Conservation (phyloP, 345 rosid genomes). For the Rubroshorea leprosula region DNA sequence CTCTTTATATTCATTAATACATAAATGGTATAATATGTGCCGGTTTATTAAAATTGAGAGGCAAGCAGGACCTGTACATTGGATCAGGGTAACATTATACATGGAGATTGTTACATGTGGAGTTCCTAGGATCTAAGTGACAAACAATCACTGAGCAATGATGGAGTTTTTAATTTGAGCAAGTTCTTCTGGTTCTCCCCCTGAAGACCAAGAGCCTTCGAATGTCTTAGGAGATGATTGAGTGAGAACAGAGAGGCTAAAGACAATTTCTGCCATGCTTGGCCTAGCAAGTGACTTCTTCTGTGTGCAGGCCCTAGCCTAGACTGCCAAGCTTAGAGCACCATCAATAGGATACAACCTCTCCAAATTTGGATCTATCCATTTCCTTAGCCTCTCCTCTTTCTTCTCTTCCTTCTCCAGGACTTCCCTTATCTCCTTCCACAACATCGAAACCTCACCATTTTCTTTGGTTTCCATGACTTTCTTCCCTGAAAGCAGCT, state of each 20-base stretch:
- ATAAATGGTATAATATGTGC: too few species aligned
- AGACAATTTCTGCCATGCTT: slow-evolving; percentile 57
- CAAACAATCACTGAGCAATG: slow-evolving; percentile 34
- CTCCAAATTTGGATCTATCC: slow-evolving; percentile 57
- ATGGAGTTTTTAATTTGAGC: slow-evolving; percentile 31
- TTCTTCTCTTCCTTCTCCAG: slow-evolving; percentile 32
- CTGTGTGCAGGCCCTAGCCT: slow-evolving; percentile 47
- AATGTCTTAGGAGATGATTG: slow-evolving; percentile 30
- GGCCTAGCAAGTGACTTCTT: slow-evolving; percentile 48
- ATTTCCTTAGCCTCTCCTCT: slow-evolving; percentile 28
- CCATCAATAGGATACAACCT: slow-evolving; percentile 39
- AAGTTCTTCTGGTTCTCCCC: slow-evolving; percentile 33
- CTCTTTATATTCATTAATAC: too few species aligned
- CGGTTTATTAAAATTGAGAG: too few species aligned
- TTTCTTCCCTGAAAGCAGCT: slow-evolving; percentile 55
- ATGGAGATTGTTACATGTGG: too few species aligned
- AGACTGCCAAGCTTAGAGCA: slow-evolving; percentile 39
- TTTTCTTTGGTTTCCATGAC: slow-evolving; percentile 39
- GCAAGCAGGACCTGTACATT: too few species aligned
- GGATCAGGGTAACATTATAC: too few species aligned
- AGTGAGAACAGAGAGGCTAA: slow-evolving; percentile 44
- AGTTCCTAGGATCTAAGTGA: too few species aligned
- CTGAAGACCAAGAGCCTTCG: slow-evolving; percentile 38
- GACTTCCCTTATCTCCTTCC: slow-evolving; percentile 36
- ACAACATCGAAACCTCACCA: slow-evolving; percentile 36